Evolutionary conservation across 176 grass and related monocot genomes (phyloP).

Genomic region (Oryza officinalis): DNA sequence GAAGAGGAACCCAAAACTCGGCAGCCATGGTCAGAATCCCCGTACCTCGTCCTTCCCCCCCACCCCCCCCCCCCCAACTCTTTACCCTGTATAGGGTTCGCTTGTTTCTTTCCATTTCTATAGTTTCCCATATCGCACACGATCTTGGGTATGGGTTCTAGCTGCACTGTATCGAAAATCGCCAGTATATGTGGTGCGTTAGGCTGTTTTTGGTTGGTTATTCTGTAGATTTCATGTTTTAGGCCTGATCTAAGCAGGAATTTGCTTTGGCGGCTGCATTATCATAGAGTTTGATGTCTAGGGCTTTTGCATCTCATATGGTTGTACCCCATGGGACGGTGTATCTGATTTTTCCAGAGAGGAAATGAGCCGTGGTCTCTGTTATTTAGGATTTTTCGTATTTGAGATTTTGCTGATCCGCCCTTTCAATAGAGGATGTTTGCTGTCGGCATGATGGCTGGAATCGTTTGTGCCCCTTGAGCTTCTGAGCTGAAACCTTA

Average conservation of each 20-base stretch:
- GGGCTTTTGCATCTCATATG: not conserved
- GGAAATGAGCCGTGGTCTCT: not conserved
- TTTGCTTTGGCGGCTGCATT: not conserved
- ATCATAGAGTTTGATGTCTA: not conserved
- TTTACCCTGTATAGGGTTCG: not conserved
- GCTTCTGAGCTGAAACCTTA: not conserved
- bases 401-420: not conserved
- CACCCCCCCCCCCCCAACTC: no score
- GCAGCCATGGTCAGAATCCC: slow-evolving; percentile 18
- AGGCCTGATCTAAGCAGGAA: not conserved
- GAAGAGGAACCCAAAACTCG: not conserved
- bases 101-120: not conserved
- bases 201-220: not conserved
- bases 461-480: not conserved
- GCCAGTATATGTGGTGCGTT: not conserved
- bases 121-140: not conserved
- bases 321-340: not conserved
- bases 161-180: not conserved
- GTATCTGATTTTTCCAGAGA: not conserved
- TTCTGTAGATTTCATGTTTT: not conserved
- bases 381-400: not conserved
- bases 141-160: not conserved
- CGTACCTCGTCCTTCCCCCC: not conserved
- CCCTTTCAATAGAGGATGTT: not conserved
- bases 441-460: not conserved